Conservation (phyloP, 768 basidiomycete species). For the Kwoniella sp. region DNA sequence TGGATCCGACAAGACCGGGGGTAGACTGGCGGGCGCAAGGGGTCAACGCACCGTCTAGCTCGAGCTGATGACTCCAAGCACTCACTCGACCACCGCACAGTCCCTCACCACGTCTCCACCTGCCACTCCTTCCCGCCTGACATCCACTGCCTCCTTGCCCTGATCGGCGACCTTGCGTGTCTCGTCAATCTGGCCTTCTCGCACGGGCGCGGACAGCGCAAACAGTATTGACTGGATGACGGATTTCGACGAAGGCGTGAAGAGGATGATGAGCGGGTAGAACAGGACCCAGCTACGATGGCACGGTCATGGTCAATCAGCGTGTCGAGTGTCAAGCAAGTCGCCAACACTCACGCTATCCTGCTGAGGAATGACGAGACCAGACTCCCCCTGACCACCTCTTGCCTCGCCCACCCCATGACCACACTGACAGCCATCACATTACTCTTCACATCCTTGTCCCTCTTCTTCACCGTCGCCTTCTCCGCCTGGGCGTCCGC, state of each 20-base stretch:
- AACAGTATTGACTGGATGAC: conserved; percentile 76
- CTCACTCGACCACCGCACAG: conserved; percentile 40
- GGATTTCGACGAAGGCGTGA: conserved; percentile 64
- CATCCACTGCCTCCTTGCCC: conserved; percentile 7
- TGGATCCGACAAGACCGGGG: conserved; percentile 34
- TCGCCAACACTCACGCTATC: conserved; percentile 54
- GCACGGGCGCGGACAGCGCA: conserved; percentile 57
- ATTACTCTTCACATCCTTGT: conserved; percentile 42
- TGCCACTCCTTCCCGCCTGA: conserved; percentile 19
- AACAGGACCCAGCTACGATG: conserved; percentile 60
- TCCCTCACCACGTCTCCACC: conserved; percentile 42
- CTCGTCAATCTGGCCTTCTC: conserved; percentile 20
- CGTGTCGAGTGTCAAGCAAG: neutral
- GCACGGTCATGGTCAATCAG: neutral
- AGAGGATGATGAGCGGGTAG: conserved; percentile 63
- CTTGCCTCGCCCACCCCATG: conserved; percentile 42
- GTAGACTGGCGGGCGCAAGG: conserved; percentile 13
- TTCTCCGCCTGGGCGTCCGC: conserved; percentile 53
- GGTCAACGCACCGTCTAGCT: neutral
- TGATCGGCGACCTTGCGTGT: conserved; percentile 13
- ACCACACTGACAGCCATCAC: conserved; percentile 42
- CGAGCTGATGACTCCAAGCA: neutral
- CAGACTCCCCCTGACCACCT: conserved; percentile 34
- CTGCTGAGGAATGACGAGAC: conserved; percentile 57
- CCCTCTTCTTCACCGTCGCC: conserved; percentile 21